Conservation (phyloP, 768 basidiomycete species). For the Xanthoconium stramineum region DNA sequence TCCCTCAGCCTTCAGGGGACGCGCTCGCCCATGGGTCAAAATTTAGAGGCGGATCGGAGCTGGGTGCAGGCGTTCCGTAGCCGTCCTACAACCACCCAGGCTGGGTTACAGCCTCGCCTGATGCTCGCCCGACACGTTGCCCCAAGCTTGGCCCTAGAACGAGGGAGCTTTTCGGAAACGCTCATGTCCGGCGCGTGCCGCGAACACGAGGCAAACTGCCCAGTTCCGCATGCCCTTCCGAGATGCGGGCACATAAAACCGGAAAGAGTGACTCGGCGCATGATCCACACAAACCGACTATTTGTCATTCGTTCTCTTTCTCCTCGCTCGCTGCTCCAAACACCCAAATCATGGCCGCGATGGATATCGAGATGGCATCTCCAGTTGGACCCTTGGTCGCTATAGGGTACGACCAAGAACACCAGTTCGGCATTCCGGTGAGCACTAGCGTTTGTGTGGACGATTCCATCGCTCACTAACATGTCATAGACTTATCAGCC, state of each 20-base stretch:
- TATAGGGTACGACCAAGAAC: constrained; percentile 17
- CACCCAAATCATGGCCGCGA: constrained; percentile 15
- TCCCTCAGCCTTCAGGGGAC: not conserved
- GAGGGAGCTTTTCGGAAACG: constrained; percentile 3
- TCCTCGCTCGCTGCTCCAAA: not conserved
- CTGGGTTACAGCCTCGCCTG: not conserved
- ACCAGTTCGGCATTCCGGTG: constrained; percentile 22
- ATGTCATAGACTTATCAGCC: constrained; percentile 23
- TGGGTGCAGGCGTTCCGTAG: not conserved
- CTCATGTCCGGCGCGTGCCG: constrained; percentile 13
- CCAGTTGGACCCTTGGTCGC: constrained; percentile 29
- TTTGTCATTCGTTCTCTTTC: constrained; percentile 2
- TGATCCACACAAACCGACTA: constrained; percentile 13
- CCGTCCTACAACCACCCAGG: not conserved
- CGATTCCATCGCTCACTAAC: not conserved
- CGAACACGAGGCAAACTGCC: constrained; percentile 30
- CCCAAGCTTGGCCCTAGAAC: constrained; percentile 7
- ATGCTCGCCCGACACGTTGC: constrained; percentile 12
- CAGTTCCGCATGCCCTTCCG: constrained; percentile 24
- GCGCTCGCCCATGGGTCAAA: not conserved
- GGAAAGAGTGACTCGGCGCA: constrained; percentile 4
- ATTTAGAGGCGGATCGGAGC: not conserved
- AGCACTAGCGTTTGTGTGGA: constrained; percentile 1
- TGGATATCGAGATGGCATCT: constrained; percentile 35
- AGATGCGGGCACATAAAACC: constrained; percentile 25